Conservation (phyloP, 2,329 filamentous ascomycete species). For the Bipolaris zeicola region DNA sequence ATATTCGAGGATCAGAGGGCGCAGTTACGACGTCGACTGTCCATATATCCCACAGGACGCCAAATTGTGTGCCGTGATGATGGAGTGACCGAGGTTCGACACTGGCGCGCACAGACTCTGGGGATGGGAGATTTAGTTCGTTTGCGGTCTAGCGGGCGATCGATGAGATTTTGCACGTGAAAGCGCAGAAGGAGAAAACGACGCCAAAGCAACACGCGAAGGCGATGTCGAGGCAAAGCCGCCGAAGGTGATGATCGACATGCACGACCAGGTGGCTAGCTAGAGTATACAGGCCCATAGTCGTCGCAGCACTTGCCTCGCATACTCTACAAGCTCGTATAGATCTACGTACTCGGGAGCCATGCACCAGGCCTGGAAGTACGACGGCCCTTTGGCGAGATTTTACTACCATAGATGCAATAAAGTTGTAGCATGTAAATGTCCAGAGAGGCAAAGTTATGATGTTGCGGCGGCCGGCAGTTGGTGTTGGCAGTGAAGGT, state of each 20-base stretch:
- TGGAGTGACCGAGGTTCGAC: conserved; percentile 38
- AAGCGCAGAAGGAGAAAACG: conserved; percentile 11
- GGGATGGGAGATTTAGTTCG: conserved; percentile 18
- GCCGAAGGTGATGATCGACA: background rate
- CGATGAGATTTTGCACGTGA: conserved; percentile 25
- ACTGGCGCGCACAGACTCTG: conserved; percentile 27
- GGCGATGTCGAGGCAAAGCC: background rate
- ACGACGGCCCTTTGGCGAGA: background rate
- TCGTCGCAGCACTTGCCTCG: background rate
- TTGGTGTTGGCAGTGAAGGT: background rate
- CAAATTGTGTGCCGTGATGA: conserved; percentile 11
- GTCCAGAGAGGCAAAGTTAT: background rate
- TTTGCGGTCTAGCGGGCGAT: conserved; percentile 26
- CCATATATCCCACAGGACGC: conserved; percentile 4
- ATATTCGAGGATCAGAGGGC: background rate
- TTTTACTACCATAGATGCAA: background rate
- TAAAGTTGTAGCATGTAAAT: background rate
- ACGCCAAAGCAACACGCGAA: background rate
- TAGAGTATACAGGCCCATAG: background rate
- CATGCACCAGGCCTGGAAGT: background rate
- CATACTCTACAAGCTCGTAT: background rate
- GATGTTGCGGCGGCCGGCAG: background rate
- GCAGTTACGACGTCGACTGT: background rate
- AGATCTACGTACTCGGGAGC: background rate
- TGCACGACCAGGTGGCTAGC: background rate